Base-by-base conservation (phyloP, 192 early-diverging fungal genomes). In the Haplosporangium gracile region DNA sequence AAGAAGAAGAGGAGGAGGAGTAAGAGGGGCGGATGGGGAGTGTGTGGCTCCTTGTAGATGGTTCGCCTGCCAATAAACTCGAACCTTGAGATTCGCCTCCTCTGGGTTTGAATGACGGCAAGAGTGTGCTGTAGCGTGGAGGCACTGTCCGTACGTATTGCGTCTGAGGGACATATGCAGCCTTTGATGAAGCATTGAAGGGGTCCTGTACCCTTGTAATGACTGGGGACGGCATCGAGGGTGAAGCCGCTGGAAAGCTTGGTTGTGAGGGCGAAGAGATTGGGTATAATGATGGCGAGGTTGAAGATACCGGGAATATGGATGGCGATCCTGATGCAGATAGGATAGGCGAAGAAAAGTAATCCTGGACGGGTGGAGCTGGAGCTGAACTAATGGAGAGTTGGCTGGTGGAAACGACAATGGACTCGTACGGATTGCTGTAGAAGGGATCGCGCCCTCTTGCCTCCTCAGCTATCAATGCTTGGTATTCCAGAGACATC, bases 161-260 rank as follows among this genome's bases (percentile, higher is more conserved):
- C 63, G 65, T 77, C 65, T 77, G 63, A 24, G 76, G 76, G 15
- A 55, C 16, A 9, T 75, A 75, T 0, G 73, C 24, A 4, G 74
- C 24, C 60, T 63, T 63, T 13, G 60, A 29, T 8, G 26, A n/a
- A 13, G 26, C 26, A 29, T 11, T 63, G 10, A 63, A 63, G 2
- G 60, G 60, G 10, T 63, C 60, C 60, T 63, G 60, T 63, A 63
- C 32, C 60, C 60, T 63, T 63, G 29, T 32, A 13, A 63, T 29
- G 32, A 26, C 11, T 29, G 60, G 60, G 0, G 60, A 3, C 24
- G 60, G 11, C 2, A 10, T 26, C 26, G 60, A 26, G 7, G 60
- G 7, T 63, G 60, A 29, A 10, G 60, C 32, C 29, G 11, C 11
- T 13, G 60, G 2, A 26, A 63, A 22, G n/a, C 2, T 11, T 10